Evolutionary conservation across 192 early-diverging fungal species (phyloP).

Genomic region (Kickxella alabastrina): DNA sequence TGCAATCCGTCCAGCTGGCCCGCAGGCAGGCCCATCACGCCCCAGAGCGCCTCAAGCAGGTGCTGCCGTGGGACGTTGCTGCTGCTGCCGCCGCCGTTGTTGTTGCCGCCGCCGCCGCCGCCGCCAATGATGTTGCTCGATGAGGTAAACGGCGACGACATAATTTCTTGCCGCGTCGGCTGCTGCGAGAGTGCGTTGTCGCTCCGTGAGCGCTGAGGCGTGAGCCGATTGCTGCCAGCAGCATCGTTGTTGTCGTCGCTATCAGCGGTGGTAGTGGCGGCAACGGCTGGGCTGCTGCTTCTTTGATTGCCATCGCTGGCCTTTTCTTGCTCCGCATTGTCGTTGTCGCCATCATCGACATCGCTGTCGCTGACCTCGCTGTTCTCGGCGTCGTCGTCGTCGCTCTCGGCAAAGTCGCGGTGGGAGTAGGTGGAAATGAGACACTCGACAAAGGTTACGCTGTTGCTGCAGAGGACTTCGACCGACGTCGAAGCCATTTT

Average conservation of each 20-base stretch:
- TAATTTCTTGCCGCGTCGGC: background rate
- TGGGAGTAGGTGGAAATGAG: conserved; percentile 24
- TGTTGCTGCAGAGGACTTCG: conserved; percentile 52
- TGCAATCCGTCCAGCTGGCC: conserved; percentile 74
- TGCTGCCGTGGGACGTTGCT: conserved; percentile 34
- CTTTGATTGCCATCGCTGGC: background rate
- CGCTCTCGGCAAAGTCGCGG: conserved; percentile 45
- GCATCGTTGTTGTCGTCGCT: background rate
- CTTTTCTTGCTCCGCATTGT: background rate
- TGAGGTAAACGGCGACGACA: conserved; percentile 3
- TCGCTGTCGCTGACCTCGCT: conserved; percentile 1
- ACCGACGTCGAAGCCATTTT: conserved; percentile 43
- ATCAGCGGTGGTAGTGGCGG: background rate
- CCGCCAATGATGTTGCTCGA: conserved; percentile 3
- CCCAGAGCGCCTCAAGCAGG: conserved; percentile 82
- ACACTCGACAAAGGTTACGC: conserved; percentile 36
- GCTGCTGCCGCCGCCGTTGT: background rate
- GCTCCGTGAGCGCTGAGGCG: conserved; percentile 8
- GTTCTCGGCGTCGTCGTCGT: conserved; percentile 25
- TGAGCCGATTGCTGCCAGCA: conserved; percentile 6
- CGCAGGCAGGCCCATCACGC: conserved; percentile 66
- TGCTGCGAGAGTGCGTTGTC: conserved; percentile 6
- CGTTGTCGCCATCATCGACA: conserved; percentile 2
- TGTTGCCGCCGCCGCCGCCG: background rate
- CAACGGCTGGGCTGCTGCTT: background rate